Evolutionary conservation across 306 rosid genomes (phyloP).

Genomic region (Begonia masoniana): DNA sequence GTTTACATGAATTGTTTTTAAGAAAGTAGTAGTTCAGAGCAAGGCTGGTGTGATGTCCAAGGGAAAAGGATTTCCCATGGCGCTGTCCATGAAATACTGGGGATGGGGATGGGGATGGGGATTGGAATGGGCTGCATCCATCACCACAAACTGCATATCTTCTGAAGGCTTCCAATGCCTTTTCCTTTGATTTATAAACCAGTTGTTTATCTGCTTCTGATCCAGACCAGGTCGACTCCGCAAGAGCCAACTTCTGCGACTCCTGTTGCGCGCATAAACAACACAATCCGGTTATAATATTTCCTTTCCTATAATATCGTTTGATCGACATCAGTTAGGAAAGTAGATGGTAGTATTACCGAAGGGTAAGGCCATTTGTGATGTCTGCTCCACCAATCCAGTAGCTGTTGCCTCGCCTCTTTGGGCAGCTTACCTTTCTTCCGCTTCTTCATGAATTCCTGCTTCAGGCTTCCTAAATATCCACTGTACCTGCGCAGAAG

Average conservation of each 20-base stretch:
- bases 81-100: slow-evolving; percentile 72
- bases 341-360: slow-evolving; percentile 12
- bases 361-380: slow-evolving; percentile 99
- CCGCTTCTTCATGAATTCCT: slow-evolving; percentile 95
- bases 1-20: too few species aligned
- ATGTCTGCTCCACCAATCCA: slow-evolving; percentile 97
- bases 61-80: slow-evolving; percentile 48
- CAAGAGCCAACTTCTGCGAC: slow-evolving; percentile 83
- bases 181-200: slow-evolving; percentile 97
- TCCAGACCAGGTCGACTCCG: slow-evolving; percentile 90
- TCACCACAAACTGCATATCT: slow-evolving; percentile 90
- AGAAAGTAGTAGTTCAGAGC: slow-evolving; percentile 15
- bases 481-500: slow-evolving; percentile 89
- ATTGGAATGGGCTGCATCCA: slow-evolving; percentile 73
- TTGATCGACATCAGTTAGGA: too few species aligned
- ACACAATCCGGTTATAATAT: too few species aligned
- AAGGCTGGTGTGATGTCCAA: slow-evolving; percentile 60
- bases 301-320: too few species aligned
- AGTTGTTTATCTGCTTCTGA: slow-evolving; percentile 96
- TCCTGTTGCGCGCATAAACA: slow-evolving; percentile 29
- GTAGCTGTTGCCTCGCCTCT: slow-evolving; percentile 91
- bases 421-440: slow-evolving; percentile 92
- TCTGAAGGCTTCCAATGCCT: slow-evolving; percentile 98
- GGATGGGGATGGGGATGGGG: slow-evolving; percentile 28
- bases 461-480: slow-evolving; percentile 86